Conservation (phyloP, 129 eudicot species). For the Arctium minus region DNA sequence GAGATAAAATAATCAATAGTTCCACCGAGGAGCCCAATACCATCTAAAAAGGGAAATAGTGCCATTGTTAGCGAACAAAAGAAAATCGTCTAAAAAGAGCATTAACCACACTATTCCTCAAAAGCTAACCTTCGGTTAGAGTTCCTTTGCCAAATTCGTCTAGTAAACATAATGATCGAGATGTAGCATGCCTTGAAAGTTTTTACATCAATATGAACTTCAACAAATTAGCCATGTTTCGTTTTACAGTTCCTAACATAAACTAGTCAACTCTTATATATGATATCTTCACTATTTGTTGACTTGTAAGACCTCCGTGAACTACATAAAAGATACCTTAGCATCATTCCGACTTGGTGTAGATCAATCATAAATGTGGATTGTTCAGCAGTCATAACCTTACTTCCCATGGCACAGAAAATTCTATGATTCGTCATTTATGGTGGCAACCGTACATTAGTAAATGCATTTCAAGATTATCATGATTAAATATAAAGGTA, state of each 20-base stretch:
- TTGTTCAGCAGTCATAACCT: constrained; percentile 81
- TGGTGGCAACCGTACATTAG: background rate
- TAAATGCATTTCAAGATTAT: constrained; percentile 7
- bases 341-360: constrained; percentile 93
- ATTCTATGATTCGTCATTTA: constrained; percentile 43
- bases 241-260: background rate
- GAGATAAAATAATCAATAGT: constrained; percentile 69
- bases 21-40: constrained; percentile 98
- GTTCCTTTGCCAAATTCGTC: constrained; percentile 98
- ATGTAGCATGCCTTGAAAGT: constrained; percentile 72
- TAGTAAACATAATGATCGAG: constrained; percentile 71
- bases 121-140: constrained; percentile 75
- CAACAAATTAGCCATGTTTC: background rate
- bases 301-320: background rate
- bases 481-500: constrained; percentile 6
- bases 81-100: background rate
- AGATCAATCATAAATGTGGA: constrained; percentile 94
- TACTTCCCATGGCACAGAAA: constrained; percentile 83
- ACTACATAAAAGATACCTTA: constrained; percentile 45
- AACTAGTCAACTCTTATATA: background rate
- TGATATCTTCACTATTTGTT: background rate
- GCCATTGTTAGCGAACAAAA: constrained; percentile 1
- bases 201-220: constrained; percentile 11
- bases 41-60: constrained; percentile 48
- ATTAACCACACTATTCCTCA: background rate